phyloP scores from a whole-genome alignment of 495 filamentous ascomycete genomes.

The Pyronema omphalodes region DNA sequence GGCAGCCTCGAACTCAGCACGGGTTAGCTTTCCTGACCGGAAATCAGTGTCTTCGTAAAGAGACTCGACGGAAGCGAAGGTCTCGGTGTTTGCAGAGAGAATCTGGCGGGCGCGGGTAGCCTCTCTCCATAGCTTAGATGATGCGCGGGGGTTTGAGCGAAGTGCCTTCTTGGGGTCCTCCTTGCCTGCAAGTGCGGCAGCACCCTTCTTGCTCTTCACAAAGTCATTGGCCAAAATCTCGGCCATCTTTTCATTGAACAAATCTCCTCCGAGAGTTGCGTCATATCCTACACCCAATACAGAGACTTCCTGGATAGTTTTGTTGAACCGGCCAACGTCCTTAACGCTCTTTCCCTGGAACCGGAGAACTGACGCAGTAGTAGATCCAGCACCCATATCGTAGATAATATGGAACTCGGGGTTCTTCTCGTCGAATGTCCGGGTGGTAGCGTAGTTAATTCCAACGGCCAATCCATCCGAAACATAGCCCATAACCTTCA shows the following conservation, averaged over 20 bases:
- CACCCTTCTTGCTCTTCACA: constrained; percentile 47
- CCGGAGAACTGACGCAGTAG: constrained; percentile 77
- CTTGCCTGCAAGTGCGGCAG: constrained; percentile 42
- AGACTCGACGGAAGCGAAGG: constrained; percentile 61
- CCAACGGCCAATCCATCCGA: constrained; percentile 87
- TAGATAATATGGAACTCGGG: constrained; percentile 87
- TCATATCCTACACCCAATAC: constrained; percentile 82
- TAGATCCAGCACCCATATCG: constrained; percentile 96
- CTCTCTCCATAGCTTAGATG: constrained; percentile 79
- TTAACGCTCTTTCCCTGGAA: constrained; percentile 83
- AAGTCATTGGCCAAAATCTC: constrained; percentile 74
- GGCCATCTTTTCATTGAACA: constrained; percentile 69
- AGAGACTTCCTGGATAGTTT: constrained; percentile 83
- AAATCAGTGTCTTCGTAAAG: constrained; percentile 86
- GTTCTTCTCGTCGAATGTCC: constrained; percentile 77
- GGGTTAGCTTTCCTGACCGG: constrained; percentile 65
- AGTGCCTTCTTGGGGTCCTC: constrained; percentile 34
- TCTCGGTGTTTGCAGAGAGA: constrained; percentile 80
- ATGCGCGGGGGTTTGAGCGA: constrained; percentile 59
- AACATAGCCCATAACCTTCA: constrained; percentile 67
- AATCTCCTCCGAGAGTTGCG: constrained; percentile 71
- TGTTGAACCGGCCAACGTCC: constrained; percentile 84
- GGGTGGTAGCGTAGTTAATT: constrained; percentile 80
- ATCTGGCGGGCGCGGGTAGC: constrained; percentile 76
- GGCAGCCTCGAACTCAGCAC: constrained; percentile 65